Conservation (phyloP, 768 basidiomycete species). For the Leucosporidium scottii region DNA sequence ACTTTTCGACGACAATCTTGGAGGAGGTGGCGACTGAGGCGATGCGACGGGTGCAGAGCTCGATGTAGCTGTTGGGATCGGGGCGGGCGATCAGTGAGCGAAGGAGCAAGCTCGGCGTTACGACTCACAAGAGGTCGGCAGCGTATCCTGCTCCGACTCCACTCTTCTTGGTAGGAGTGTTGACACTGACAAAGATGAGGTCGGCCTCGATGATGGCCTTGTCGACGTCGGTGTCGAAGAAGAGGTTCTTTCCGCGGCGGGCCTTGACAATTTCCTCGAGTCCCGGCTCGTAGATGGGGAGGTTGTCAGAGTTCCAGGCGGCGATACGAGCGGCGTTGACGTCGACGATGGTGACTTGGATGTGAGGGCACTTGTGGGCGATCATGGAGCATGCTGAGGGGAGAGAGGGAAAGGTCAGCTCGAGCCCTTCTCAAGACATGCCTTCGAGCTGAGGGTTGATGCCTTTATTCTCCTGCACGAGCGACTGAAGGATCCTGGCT, state of each 20-base stretch:
- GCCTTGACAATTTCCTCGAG: constrained; percentile 81
- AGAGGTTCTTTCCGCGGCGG: constrained; percentile 87
- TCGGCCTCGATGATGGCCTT: constrained; percentile 89
- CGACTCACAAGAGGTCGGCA: constrained; percentile 87
- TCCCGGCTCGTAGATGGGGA: constrained; percentile 98
- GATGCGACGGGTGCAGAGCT: constrained; percentile 91
- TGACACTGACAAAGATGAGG: constrained; percentile 96
- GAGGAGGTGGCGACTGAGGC: constrained; percentile 79
- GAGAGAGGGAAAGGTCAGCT: background rate
- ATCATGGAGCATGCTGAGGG: constrained; percentile 38
- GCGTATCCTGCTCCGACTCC: constrained; percentile 97
- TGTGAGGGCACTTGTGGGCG: constrained; percentile 49
- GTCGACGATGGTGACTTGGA: constrained; percentile 95
- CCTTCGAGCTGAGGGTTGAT: too few relatives aligned
- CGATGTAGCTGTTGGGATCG: constrained; percentile 69
- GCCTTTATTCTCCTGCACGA: too few relatives aligned
- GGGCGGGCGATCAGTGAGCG: constrained; percentile 6
- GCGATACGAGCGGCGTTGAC: constrained; percentile 88
- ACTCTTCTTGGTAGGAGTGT: constrained; percentile 97
- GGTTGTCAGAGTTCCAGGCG: constrained; percentile 75
- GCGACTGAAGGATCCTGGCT: too few relatives aligned
- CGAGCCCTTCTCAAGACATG: background rate
- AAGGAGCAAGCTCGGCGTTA: background rate
- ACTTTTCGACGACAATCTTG: constrained; percentile 99
- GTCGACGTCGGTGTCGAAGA: constrained; percentile 85